Conservation (phyloP, 768 basidiomycete species). For the Trametes cubensis region DNA sequence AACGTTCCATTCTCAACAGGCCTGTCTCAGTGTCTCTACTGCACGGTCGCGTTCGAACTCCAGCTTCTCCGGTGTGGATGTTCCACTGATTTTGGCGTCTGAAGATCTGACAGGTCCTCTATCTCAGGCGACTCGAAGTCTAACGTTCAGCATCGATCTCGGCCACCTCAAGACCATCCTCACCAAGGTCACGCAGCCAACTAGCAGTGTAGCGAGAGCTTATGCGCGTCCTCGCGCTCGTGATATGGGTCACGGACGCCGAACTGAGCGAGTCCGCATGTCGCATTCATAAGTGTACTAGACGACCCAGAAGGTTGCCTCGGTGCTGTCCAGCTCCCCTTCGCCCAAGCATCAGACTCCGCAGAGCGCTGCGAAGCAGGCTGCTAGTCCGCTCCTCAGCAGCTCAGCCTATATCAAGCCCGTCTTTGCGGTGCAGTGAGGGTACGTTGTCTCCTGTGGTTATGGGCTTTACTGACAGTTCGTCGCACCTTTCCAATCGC, state of each 20-base stretch:
- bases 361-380: slow-evolving; percentile 11
- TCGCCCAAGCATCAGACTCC: slow-evolving; percentile 22
- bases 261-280: slow-evolving; percentile 63
- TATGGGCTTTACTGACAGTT: neutral
- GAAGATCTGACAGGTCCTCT: slow-evolving; percentile 71
- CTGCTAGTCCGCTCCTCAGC: slow-evolving; percentile 16
- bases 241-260: slow-evolving; percentile 71
- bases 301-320: slow-evolving; percentile 74
- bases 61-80: slow-evolving; percentile 64
- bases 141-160: slow-evolving; percentile 76
- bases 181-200: slow-evolving; percentile 55
- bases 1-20: slow-evolving; percentile 62
- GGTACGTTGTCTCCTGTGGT: slow-evolving; percentile 34
- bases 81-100: slow-evolving; percentile 68
- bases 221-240: slow-evolving; percentile 54
- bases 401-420: slow-evolving; percentile 60
- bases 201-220: slow-evolving; percentile 40
- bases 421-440: slow-evolving; percentile 69
- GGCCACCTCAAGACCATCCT: slow-evolving; percentile 60
- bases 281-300: slow-evolving; percentile 75
- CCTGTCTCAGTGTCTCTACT: slow-evolving; percentile 52
- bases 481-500: slow-evolving; percentile 69
- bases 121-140: slow-evolving; percentile 75
- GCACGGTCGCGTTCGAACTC: slow-evolving; percentile 63
- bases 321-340: slow-evolving; percentile 37